These are phyloP conservation scores for Vickermania ingenoplastis DNA, from an alignment of 208 protist genomes.

Conservation along the genomic window DNA sequence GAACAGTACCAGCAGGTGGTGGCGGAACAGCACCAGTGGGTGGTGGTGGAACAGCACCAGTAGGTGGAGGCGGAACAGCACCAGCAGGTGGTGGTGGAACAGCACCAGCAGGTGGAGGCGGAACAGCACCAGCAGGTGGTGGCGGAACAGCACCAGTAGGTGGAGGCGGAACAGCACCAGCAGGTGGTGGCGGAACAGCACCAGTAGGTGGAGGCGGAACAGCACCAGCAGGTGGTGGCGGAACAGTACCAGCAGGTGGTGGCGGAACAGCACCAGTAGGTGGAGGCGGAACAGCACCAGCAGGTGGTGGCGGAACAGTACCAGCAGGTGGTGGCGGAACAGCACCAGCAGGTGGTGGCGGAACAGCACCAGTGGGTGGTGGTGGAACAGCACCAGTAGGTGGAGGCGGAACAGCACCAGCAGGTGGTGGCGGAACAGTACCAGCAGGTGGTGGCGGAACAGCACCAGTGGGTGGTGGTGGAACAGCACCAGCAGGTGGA, in stretches of 20 bases:
- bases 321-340: not conserved
- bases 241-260: not conserved
- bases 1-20: not conserved
- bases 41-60: conserved; percentile 3
- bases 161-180: not conserved
- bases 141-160: conserved; percentile 4
- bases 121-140: not conserved
- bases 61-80: not conserved
- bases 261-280: not conserved
- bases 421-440: not conserved
- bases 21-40: not conserved
- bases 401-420: not conserved
- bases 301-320: not conserved
- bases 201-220: not conserved
- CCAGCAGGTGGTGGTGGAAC: not conserved
- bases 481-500: conserved; percentile 1
- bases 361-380: conserved; percentile 1
- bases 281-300: not conserved
- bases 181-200: not conserved
- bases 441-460: not conserved
- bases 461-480: conserved; percentile 1
- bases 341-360: not conserved
- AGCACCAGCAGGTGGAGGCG: not conserved
- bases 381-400: not conserved
- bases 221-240: not conserved